phyloP scores from a whole-genome alignment of 495 filamentous ascomycete genomes.

The Tuber brumale region DNA sequence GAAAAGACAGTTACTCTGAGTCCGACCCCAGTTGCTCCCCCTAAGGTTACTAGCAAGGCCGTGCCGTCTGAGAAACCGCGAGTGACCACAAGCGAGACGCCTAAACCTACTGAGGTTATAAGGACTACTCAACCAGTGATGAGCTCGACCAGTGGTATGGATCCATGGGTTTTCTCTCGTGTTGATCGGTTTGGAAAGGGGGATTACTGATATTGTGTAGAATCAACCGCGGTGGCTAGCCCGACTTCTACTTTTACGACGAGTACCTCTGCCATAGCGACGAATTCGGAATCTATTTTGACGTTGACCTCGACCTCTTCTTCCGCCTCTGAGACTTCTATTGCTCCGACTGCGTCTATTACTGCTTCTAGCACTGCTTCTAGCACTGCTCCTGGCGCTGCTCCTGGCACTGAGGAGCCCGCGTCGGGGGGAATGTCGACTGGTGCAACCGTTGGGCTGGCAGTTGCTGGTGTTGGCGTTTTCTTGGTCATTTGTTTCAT shows the following conservation, averaged over 20 bases:
- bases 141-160: constrained; percentile 16
- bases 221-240: neutral
- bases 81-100: constrained; percentile 9
- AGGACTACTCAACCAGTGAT: constrained; percentile 11
- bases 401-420: constrained; percentile 39
- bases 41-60: constrained; percentile 12
- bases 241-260: constrained; percentile 23
- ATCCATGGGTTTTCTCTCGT: neutral
- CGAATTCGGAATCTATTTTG: constrained; percentile 16
- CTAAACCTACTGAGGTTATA: constrained; percentile 28
- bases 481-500: constrained; percentile 57
- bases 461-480: constrained; percentile 65
- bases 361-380: constrained; percentile 38
- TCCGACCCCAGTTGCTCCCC: constrained; percentile 15
- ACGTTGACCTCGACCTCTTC: constrained; percentile 29
- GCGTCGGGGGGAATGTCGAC: constrained; percentile 51
- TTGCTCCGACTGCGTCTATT: constrained; percentile 24
- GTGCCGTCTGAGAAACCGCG: constrained; percentile 20
- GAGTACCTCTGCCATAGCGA: constrained; percentile 18
- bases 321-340: constrained; percentile 34
- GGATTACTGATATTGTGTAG: constrained; percentile 4
- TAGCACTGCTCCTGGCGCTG: constrained; percentile 30
- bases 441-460: constrained; percentile 75
- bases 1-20: constrained; percentile 18
- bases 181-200: neutral